Conservation (phyloP, 2,329 filamentous ascomycete genomes). For the Verticillium zaregamsianum region DNA sequence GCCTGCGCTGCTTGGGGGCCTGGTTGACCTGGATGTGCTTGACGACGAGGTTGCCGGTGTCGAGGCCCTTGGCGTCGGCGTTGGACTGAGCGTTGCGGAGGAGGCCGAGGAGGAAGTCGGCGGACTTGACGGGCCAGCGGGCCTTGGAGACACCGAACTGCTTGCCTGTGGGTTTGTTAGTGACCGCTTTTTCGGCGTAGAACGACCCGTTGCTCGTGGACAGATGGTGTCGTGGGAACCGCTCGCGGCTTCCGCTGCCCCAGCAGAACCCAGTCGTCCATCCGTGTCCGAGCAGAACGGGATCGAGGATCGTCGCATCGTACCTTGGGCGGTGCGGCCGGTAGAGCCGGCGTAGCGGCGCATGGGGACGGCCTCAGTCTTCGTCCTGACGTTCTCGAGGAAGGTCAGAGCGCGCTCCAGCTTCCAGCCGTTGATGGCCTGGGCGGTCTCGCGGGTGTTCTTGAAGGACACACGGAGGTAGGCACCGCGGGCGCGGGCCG, state of each 20-base stretch:
- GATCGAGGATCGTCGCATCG: slow-evolving; percentile 36
- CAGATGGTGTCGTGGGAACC: neutral
- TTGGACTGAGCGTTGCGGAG: slow-evolving; percentile 98
- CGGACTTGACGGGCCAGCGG: slow-evolving; percentile 99
- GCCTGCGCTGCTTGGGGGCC: slow-evolving; percentile 97
- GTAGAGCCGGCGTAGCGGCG: slow-evolving; percentile 94
- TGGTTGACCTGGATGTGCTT: slow-evolving; percentile 99
- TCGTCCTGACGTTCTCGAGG: slow-evolving; percentile 96
- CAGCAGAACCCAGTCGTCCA: neutral
- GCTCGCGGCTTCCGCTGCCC: neutral
- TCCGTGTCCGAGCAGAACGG: neutral
- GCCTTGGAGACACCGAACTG: slow-evolving; percentile 97
- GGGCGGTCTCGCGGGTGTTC: slow-evolving; percentile 99
- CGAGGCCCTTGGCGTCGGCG: slow-evolving; percentile 93
- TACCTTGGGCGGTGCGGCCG: slow-evolving; percentile 97
- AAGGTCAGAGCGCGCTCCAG: slow-evolving; percentile 89
- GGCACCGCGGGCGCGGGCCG: slow-evolving; percentile 94
- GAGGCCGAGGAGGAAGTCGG: slow-evolving; percentile 94
- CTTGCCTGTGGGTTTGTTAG: slow-evolving; percentile 65
- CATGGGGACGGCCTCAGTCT: slow-evolving; percentile 98
- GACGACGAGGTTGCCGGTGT: slow-evolving; percentile 95
- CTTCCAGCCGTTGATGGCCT: slow-evolving; percentile 99
- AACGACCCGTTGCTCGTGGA: neutral
- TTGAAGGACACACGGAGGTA: slow-evolving; percentile 99
- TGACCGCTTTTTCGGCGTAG: slow-evolving; percentile 1